Conservation (phyloP, 78 protist species). For the Chrysochromulina parva region DNA sequence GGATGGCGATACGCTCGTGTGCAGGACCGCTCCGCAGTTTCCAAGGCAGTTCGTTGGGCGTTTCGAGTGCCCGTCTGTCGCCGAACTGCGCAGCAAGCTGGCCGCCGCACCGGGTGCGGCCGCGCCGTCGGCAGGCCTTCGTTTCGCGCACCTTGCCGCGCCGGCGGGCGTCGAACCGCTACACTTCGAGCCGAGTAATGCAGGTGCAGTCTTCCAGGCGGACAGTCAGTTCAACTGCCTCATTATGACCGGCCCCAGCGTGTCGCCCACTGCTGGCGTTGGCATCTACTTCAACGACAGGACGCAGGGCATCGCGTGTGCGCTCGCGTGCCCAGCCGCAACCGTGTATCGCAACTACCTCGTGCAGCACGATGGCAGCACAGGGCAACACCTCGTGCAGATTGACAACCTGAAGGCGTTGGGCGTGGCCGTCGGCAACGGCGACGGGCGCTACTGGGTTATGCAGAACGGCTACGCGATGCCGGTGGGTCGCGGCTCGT, state of each 20-base stretch:
- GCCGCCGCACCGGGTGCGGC: too few species aligned
- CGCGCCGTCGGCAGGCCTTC: too few species aligned
- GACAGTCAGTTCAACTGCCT: slow-evolving; percentile 49
- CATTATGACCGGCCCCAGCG: not conserved
- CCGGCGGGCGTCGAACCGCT: too few species aligned
- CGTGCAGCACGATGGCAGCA: not conserved
- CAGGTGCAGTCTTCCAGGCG: not conserved
- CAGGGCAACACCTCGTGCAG: not conserved
- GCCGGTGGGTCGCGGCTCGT: too few species aligned
- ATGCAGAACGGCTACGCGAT: not conserved
- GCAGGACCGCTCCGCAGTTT: too few species aligned
- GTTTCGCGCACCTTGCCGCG: too few species aligned
- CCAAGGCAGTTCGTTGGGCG: too few species aligned
- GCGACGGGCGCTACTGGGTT: not conserved
- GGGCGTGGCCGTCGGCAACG: not conserved
- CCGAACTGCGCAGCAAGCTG: too few species aligned
- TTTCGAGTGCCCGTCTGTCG: too few species aligned
- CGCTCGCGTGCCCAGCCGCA: slow-evolving; percentile 26
- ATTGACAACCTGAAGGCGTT: not conserved
- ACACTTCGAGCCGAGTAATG: too few species aligned
- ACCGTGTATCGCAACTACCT: slow-evolving; percentile 35
- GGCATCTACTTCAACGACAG: not conserved
- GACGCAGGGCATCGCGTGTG: slow-evolving; percentile 44
- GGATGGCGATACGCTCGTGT: too few species aligned
- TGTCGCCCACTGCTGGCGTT: slow-evolving; percentile 4